Base-by-base conservation (phyloP, 2,329 filamentous ascomycete genomes). In the Pyrenophora tritici-repentis region DNA sequence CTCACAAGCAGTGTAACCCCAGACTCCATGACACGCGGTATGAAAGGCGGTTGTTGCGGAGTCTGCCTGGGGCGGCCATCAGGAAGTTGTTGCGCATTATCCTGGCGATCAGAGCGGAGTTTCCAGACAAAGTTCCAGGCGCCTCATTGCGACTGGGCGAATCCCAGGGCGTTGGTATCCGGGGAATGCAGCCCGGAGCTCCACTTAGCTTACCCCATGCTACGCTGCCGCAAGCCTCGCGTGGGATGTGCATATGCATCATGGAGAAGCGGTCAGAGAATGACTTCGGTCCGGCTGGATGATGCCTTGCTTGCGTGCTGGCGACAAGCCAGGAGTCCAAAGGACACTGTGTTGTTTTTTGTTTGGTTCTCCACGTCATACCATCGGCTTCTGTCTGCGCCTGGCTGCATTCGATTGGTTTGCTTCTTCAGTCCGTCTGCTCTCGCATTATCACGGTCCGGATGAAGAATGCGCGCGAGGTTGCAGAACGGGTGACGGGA, bases 241-340 rank as follows among this genome's bases (percentile, higher is more conserved):
- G 63, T 63, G 56, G 60, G 60, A 58, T 61, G 56, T 47, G 42
- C 41, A 51, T 53, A 39, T 51, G 53, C 52, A 50, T 43, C 16
- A 46, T 46, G 44, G 55, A 59, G 53, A 42, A 60, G 63, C 63
- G 63, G 63, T 65, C 63, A 66, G 60, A 58, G 47, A 53, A 60
- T 54, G 49, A 54, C 41, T 36, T 49, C 50, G 36, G 55, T 43
- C 53, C 46, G 38, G 33, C 26, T 46, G 36, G 22, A 35, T 32
- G 36, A 47, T 29, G 37, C 51, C 56, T 50, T 53, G 45, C 49
- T 57, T 60, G 51, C 34, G 49, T 53, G 45, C 49, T 57, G 59
- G 51, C 34, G 47, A 44, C 39, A 41, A 24, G 26, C 9, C 24
- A 26, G 41, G 47, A 38, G 37, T 38, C 48, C 35, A 48, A 42